Conservation (phyloP, 1,139 yeast genomes). For the Barnettozyma hawaiiensis region DNA sequence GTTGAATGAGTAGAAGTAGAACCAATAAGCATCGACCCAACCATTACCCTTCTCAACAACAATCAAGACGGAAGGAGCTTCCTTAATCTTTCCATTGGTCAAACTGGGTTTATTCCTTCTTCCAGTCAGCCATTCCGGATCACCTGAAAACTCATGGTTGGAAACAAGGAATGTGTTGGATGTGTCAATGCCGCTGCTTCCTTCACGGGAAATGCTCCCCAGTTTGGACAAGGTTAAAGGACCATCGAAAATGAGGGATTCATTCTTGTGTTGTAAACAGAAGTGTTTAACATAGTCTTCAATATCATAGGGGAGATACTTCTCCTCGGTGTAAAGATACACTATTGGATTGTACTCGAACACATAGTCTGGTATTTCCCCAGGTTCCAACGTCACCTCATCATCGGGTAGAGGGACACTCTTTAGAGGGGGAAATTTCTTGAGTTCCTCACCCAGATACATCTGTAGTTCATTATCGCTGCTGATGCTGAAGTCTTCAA, state of each 20-base stretch:
- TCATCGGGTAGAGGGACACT: constrained; percentile 17
- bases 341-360: constrained; percentile 73
- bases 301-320: constrained; percentile 79
- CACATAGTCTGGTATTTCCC: constrained; percentile 72
- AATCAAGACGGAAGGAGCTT: constrained; percentile 77
- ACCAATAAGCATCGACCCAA: constrained; percentile 89
- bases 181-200: constrained; percentile 21
- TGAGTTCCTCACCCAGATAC: constrained; percentile 7
- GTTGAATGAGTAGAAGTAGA: constrained; percentile 90
- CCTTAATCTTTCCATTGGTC: constrained; percentile 59
- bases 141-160: constrained; percentile 60
- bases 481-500: constrained; percentile 13
- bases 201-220: constrained; percentile 21
- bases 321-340: constrained; percentile 83
- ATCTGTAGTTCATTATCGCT: constrained; percentile 8
- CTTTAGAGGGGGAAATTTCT: constrained; percentile 25
- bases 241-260: constrained; percentile 30
- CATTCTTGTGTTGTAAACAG: constrained; percentile 41
- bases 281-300: constrained; percentile 64
- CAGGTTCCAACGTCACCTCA: constrained; percentile 36
- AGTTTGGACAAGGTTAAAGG: constrained; percentile 22
- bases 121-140: constrained; percentile 90
- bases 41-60: constrained; percentile 93
- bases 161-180: constrained; percentile 51
- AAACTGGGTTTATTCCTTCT: constrained; percentile 58